phyloP scores from a whole-genome alignment of 2,329 filamentous ascomycete genomes.

The Neonectria faginata region DNA sequence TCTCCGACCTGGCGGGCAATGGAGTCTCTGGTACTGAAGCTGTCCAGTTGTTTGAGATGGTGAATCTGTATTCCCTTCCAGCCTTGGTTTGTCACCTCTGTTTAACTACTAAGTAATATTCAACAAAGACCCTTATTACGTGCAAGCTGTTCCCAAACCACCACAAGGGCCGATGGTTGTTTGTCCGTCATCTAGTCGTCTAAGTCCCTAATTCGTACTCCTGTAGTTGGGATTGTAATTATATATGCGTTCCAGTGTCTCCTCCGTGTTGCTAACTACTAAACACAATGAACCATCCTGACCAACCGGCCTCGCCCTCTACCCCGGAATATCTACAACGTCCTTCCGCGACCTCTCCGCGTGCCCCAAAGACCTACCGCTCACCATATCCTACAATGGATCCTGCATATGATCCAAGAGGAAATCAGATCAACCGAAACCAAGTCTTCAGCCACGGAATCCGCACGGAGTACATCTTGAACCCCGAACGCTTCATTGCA shows the following conservation, averaged over 20 bases:
- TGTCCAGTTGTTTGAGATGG: not conserved
- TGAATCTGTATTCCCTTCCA: not conserved
- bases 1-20: not conserved
- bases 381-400: not conserved
- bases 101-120: not conserved
- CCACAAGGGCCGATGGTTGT: not conserved
- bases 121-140: not conserved
- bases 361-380: not conserved
- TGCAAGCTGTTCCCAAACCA: not conserved
- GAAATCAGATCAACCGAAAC: not conserved
- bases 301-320: not conserved
- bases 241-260: not conserved
- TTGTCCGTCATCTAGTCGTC: not conserved
- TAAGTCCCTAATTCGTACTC: not conserved
- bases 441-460: not conserved
- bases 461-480: not conserved
- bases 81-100: not conserved
- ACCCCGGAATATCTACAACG: not conserved
- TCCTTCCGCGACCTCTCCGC: not conserved
- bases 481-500: not conserved
- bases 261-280: not conserved
- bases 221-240: not conserved
- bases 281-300: not conserved
- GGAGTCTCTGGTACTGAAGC: not conserved
- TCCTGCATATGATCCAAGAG: not conserved